These are phyloP conservation scores for Penstemon davidsonii DNA, from an alignment of 257 asterid genomes.

Conservation along the genomic window DNA sequence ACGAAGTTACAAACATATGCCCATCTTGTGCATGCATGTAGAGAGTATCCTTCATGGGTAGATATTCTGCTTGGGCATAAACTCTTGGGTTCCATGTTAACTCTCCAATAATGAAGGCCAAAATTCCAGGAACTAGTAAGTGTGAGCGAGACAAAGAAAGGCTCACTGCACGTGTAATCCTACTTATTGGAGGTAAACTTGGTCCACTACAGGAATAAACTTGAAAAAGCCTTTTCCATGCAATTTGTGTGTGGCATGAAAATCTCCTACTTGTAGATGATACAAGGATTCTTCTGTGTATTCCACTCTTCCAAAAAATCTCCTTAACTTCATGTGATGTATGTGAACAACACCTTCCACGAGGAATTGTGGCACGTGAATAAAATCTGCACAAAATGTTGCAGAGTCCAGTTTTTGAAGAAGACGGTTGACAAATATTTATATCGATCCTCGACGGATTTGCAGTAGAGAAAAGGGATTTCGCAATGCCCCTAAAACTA, in stretches of 20 bases:
- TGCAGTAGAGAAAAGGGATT: slow-evolving; percentile 35
- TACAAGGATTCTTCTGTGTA: slow-evolving; percentile 28
- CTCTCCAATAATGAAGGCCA: slow-evolving; percentile 67
- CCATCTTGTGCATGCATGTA: slow-evolving; percentile 66
- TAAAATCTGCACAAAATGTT: slow-evolving; percentile 34
- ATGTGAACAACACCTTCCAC: slow-evolving; percentile 46
- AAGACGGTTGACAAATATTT: slow-evolving; percentile 28
- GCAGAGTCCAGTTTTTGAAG: slow-evolving; percentile 35
- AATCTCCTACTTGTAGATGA: slow-evolving; percentile 35
- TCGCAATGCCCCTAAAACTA: slow-evolving; percentile 51
- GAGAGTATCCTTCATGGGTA: slow-evolving; percentile 49
- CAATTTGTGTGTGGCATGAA: slow-evolving; percentile 55
- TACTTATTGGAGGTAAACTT: slow-evolving; percentile 53
- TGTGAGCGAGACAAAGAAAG: slow-evolving; percentile 79
- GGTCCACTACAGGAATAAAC: slow-evolving; percentile 54
- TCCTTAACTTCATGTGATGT: slow-evolving; percentile 39
- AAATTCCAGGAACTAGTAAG: slow-evolving; percentile 75
- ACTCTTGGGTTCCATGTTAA: slow-evolving; percentile 46
- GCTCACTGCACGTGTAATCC: slow-evolving; percentile 70
- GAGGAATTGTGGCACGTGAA: slow-evolving; percentile 35
- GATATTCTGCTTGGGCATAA: slow-evolving; percentile 59
- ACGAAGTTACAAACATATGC: slow-evolving; percentile 47
- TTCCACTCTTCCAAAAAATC: slow-evolving; percentile 39
- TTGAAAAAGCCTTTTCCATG: slow-evolving; percentile 61
- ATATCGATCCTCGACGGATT: slow-evolving; percentile 38